Conservation (phyloP, 495 filamentous ascomycete genomes). For the Penicillium macrosclerotiorum region DNA sequence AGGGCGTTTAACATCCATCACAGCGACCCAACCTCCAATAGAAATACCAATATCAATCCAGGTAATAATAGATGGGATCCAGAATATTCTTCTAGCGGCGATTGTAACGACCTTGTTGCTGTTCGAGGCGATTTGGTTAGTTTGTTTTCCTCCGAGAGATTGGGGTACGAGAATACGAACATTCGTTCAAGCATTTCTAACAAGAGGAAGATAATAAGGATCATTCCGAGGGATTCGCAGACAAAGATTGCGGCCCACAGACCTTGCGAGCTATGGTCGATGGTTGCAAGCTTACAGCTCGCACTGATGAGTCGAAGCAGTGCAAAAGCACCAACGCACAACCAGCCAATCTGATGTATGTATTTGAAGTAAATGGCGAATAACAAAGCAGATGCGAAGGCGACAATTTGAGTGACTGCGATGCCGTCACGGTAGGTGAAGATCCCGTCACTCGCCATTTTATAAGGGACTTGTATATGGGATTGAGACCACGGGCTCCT, state of each 20-base stretch:
- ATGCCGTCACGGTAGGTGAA: no score
- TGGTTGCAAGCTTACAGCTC: conserved; percentile 15
- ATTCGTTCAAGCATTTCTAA: conserved; percentile 15
- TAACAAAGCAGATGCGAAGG: no score
- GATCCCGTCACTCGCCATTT: no score
- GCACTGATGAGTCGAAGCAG: conserved; percentile 13
- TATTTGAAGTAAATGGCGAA: no score
- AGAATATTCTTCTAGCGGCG: conserved; percentile 6
- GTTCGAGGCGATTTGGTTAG: not conserved
- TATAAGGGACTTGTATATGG: no score
- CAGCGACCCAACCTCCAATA: no score
- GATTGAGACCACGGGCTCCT: no score
- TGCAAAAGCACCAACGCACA: no score
- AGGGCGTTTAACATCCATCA: no score
- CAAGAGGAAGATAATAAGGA: conserved; percentile 16
- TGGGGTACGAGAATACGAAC: conserved; percentile 1
- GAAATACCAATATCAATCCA: no score
- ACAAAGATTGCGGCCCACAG: conserved; percentile 19
- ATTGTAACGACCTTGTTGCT: conserved; percentile 16
- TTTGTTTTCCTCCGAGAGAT: not conserved
- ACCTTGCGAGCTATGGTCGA: conserved; percentile 10
- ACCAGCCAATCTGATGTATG: not conserved
- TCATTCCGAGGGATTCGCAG: conserved; percentile 18
- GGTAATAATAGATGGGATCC: conserved; percentile 19
- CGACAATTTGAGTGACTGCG: no score